Evolutionary conservation across 1,139 yeast species (phyloP).

Genomic region (Yamadazyma epiphylla): DNA sequence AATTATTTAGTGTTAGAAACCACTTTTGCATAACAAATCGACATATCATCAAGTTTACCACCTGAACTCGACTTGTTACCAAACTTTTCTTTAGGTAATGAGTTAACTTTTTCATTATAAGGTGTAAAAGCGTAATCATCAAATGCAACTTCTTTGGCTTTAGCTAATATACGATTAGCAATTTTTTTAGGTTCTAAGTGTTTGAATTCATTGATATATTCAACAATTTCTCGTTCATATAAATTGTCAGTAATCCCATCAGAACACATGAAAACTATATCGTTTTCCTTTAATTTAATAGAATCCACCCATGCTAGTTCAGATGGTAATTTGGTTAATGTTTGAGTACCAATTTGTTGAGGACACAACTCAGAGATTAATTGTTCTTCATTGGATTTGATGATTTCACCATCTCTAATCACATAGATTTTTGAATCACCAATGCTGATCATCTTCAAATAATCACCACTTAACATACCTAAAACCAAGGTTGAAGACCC

Average conservation of each 20-base stretch:
- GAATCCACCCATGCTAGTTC: slow-evolving; percentile 48
- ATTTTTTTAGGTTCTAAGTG: slow-evolving; percentile 31
- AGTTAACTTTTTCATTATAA: slow-evolving; percentile 49
- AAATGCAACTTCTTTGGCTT: slow-evolving; percentile 49
- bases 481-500: slow-evolving; percentile 55
- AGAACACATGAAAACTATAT: slow-evolving; percentile 45
- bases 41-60: slow-evolving; percentile 56
- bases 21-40: slow-evolving; percentile 48
- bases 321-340: slow-evolving; percentile 42
- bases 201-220: slow-evolving; percentile 29
- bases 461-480: slow-evolving; percentile 50
- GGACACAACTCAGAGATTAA: slow-evolving; percentile 49
- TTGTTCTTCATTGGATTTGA: slow-evolving; percentile 46
- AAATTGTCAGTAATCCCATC: slow-evolving; percentile 57
- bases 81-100: slow-evolving; percentile 30
- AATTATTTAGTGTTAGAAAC: slow-evolving; percentile 15
- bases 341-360: slow-evolving; percentile 55
- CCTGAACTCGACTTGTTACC: slow-evolving; percentile 41
- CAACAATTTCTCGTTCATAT: slow-evolving; percentile 44
- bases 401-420: slow-evolving; percentile 44
- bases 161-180: slow-evolving; percentile 36
- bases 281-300: slow-evolving; percentile 35
- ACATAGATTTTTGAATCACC: slow-evolving; percentile 55
- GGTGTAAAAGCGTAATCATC: slow-evolving; percentile 56
- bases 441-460: slow-evolving; percentile 46